Percentiles rank a stretch among this genome's conserved stretches.
phyloP scores from a whole-genome alignment of 768 basidiomycete species.

The Nevesoporus exiguus region DNA sequence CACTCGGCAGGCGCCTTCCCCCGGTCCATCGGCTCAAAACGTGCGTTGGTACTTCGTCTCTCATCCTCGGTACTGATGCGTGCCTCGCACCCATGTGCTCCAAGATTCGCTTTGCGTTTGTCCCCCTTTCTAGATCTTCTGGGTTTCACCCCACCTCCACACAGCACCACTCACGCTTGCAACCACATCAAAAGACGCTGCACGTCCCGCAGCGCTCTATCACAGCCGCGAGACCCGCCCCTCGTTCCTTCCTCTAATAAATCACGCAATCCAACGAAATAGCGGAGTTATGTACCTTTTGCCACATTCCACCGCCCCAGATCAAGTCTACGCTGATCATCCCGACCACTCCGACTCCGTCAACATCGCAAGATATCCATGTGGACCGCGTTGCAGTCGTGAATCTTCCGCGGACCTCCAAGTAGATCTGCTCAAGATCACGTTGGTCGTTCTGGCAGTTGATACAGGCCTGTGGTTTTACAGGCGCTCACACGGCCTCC shows the following conservation, averaged over 20 bases:
- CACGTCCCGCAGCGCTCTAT: conserved; percentile 3
- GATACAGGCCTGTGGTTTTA: conserved; percentile 10
- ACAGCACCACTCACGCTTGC: not conserved
- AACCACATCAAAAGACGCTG: conserved; percentile 1
- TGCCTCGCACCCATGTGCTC: conserved; percentile 27
- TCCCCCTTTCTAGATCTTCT: conserved; percentile 25
- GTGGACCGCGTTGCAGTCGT: conserved; percentile 25
- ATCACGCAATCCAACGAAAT: conserved; percentile 16
- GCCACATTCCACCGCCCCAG: conserved; percentile 24
- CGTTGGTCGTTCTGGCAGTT: conserved; percentile 19
- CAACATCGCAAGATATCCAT: conserved; percentile 32
- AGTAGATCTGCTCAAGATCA: conserved; percentile 26
- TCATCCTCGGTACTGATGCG: conserved; percentile 16
- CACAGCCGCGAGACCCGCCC: not conserved
- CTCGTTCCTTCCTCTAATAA: not conserved
- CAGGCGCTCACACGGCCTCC: conserved; percentile 1
- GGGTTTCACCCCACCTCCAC: conserved; percentile 23
- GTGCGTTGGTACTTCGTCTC: conserved; percentile 5
- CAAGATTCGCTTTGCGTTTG: conserved; percentile 25
- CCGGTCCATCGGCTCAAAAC: conserved; percentile 11
- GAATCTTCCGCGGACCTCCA: conserved; percentile 33
- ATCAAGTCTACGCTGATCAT: conserved; percentile 24
- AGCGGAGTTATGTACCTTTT: conserved; percentile 15
- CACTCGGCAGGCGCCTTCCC: conserved; percentile 13
- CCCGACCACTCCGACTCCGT: conserved; percentile 28